phyloP scores from a whole-genome alignment of 768 basidiomycete species.

The Sarcodon sp. region DNA sequence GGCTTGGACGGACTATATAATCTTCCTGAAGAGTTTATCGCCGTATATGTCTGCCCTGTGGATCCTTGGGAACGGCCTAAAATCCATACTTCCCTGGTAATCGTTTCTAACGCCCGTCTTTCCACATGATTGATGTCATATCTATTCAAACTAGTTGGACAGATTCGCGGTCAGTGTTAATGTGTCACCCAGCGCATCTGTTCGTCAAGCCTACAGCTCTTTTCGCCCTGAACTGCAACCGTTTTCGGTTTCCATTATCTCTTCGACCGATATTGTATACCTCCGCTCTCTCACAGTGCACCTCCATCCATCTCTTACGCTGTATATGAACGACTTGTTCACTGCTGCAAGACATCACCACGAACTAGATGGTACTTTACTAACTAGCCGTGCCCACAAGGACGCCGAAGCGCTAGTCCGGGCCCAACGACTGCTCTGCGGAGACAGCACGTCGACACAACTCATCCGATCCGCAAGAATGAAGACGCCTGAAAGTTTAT shows the following conservation, averaged over 20 bases:
- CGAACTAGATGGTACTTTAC: conserved; percentile 52
- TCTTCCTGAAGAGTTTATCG: conserved; percentile 56
- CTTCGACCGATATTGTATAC: conserved; percentile 13
- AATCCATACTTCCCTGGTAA: conserved; percentile 53
- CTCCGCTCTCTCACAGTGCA: conserved; percentile 20
- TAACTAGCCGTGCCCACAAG: conserved; percentile 44
- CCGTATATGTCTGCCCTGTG: conserved; percentile 59
- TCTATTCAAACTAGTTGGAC: conserved; percentile 39
- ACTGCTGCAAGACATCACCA: conserved; percentile 63
- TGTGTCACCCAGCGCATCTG: conserved; percentile 24
- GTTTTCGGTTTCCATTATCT: conserved; percentile 13
- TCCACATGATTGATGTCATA: not conserved
- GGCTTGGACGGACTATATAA: conserved; percentile 31
- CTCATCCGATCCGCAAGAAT: conserved; percentile 24
- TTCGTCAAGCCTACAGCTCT: conserved; percentile 16
- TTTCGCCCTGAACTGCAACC: conserved; percentile 14
- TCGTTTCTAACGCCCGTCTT: conserved; percentile 11
- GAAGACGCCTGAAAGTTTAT: no score
- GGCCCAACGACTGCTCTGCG: conserved; percentile 54
- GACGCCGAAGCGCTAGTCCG: conserved; percentile 59
- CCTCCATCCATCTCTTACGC: conserved; percentile 34
- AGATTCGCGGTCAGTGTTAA: conserved; percentile 68
- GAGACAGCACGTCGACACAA: conserved; percentile 47
- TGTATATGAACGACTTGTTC: conserved; percentile 67
- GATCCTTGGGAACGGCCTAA: conserved; percentile 53